Base-by-base conservation (phyloP, 768 basidiomycete species). In the Lentinula raphanica region DNA sequence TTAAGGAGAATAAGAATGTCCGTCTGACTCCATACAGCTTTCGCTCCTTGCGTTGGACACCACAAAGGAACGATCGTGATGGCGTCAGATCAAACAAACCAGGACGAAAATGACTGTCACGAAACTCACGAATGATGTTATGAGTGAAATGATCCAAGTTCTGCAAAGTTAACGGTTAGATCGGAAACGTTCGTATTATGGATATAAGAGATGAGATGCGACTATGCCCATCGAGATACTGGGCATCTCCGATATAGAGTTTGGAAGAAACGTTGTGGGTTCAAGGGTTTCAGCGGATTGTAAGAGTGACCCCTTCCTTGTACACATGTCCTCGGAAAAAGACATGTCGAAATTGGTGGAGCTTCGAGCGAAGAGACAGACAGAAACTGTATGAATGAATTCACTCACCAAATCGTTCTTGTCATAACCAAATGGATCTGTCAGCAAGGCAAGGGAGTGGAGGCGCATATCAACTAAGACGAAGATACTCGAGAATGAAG, bases 141-240 rank as follows among this genome's bases (percentile, higher is more conserved):
- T 81, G 75, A 27, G 86, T 88, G 69, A 87, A 88, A 67, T 88
- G 83, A 64, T 89, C 86, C 63, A 87, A 75, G 68, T 86, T 85
- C 81, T 81, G 63, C 11, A 38, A 44, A 19, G 40, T 28, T 46
- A 44, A 60, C 46, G 51, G 59, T 51, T 42, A 38, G 51, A 55
- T 44, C 49, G 49, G 50, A 42, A 46, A 19, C 40, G 11, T 36
- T 28, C 29, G 27, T 17, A 21, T 31, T 13, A 8, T 6, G 31
- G 42, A 7, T 11, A 12, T 7, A 35, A 31, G 32, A 29, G 25
- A 31, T 31, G 19, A 35, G 29, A 50, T 50, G 29, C 1, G 29
- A 11, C 0, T 44, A 23, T 44, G 21, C 19, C 8, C 17, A 44
- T 44, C 42, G 42, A 44, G 42, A 44, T 21, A 44, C 19, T 8